phyloP scores from a whole-genome alignment of 1,284 basidiomycete species.

The Ceratobasidium sp. region DNA sequence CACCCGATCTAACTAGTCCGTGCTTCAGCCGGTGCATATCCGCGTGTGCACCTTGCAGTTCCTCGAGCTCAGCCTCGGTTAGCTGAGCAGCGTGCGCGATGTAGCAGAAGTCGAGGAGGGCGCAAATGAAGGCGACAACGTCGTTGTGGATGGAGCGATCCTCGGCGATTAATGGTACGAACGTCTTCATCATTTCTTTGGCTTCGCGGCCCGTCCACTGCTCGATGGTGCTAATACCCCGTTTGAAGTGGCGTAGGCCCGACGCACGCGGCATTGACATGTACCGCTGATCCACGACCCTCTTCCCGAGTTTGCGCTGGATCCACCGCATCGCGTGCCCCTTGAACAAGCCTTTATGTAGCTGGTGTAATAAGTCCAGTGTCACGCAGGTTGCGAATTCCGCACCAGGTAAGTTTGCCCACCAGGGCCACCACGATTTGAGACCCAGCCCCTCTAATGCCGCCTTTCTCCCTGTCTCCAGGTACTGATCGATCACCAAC shows the following conservation, averaged over 20 bases:
- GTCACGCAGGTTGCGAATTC: constrained; percentile 47
- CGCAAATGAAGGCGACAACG: background rate
- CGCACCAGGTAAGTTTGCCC: constrained; percentile 1
- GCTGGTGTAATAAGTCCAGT: constrained; percentile 51
- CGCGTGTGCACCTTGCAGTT: background rate
- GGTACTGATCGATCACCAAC: background rate
- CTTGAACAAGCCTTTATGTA: constrained; percentile 53
- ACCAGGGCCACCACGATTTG: constrained; percentile 15
- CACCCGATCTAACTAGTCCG: background rate
- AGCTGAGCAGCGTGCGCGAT: background rate
- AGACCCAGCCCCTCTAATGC: background rate
- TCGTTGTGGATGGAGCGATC: background rate
- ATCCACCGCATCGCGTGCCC: constrained; percentile 42
- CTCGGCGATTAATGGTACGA: background rate
- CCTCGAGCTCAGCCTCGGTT: background rate
- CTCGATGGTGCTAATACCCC: background rate
- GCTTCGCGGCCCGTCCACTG: constrained; percentile 19
- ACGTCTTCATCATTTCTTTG: constrained; percentile 14
- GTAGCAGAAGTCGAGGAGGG: constrained; percentile 9
- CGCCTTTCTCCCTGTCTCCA: background rate
- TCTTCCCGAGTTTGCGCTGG: background rate
- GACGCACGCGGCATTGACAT: constrained; percentile 5
- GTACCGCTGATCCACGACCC: background rate
- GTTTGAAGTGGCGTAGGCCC: constrained; percentile 2
- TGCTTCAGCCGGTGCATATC: background rate